Evolutionary conservation across 768 basidiomycete genomes (phyloP).

Genomic region (Steccherinum ochraceum): DNA sequence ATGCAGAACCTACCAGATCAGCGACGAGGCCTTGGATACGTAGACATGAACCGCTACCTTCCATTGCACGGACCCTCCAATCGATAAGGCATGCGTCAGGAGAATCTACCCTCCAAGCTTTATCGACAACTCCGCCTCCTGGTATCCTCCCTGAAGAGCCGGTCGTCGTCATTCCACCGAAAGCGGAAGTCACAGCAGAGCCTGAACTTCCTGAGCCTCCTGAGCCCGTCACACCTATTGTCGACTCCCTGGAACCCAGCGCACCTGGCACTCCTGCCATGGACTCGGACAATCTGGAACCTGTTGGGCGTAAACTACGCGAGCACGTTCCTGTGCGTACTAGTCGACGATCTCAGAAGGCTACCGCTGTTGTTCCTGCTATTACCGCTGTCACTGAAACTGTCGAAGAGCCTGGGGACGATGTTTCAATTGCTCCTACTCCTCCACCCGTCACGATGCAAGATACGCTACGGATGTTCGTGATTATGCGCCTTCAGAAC

Average conservation of each 20-base stretch:
- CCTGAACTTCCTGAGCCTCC: neutral
- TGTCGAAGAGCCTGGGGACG: neutral
- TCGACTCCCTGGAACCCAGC: conserved; percentile 8
- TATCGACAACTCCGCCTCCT: neutral
- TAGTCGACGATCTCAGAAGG: neutral
- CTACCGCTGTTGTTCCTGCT: neutral
- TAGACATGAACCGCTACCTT: too few relatives aligned
- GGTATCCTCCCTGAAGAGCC: neutral
- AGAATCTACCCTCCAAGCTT: neutral
- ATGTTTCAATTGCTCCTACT: conserved; percentile 8
- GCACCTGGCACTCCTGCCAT: neutral
- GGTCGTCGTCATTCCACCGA: neutral
- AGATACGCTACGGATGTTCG: conserved; percentile 59
- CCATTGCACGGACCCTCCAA: too few relatives aligned
- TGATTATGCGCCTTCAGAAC: conserved; percentile 52
- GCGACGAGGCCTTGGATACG: too few relatives aligned
- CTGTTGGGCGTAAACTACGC: too few relatives aligned
- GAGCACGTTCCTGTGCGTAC: neutral
- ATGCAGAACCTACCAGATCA: too few relatives aligned
- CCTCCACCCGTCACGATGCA: neutral
- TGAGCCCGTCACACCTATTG: neutral
- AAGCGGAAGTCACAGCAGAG: neutral
- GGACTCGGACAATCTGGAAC: neutral
- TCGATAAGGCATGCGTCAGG: too few relatives aligned
- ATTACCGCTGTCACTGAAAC: neutral